Conservation (phyloP, 192 early-diverging fungal species). For the Kickxella alabastrina region DNA sequence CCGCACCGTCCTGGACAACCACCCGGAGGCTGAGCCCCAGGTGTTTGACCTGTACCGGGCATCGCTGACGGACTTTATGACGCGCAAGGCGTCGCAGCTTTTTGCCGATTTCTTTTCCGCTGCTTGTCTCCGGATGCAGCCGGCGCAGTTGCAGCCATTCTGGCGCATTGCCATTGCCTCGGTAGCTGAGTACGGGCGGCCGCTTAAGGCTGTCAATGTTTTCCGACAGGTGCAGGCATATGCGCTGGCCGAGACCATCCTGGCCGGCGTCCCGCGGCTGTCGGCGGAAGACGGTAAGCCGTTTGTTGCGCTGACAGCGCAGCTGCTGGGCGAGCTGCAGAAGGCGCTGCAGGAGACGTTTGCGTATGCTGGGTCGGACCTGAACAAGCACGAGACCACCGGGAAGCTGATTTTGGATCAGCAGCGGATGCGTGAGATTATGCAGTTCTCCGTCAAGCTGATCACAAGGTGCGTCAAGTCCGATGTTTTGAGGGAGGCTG, state of each 20-base stretch:
- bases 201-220: slow-evolving; percentile 55
- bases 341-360: slow-evolving; percentile 19
- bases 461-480: slow-evolving; percentile 8
- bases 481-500: slow-evolving; percentile 8
- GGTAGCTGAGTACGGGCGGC: slow-evolving; percentile 52
- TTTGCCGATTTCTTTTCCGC: slow-evolving; percentile 62
- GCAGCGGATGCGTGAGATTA: slow-evolving; percentile 32
- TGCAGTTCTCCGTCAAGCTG: slow-evolving; percentile 11
- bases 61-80: slow-evolving; percentile 70
- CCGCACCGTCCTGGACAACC: slow-evolving; percentile 53
- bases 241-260: slow-evolving; percentile 23
- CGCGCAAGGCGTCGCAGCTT: slow-evolving; percentile 67
- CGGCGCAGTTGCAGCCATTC: slow-evolving; percentile 50
- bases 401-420: slow-evolving; percentile 20
- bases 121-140: slow-evolving; percentile 8
- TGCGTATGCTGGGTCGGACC: slow-evolving; percentile 13
- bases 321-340: slow-evolving; percentile 15
- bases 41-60: slow-evolving; percentile 52
- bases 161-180: slow-evolving; percentile 61
- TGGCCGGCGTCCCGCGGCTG: slow-evolving; percentile 3
- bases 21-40: slow-evolving; percentile 27
- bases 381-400: slow-evolving; percentile 14
- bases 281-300: slow-evolving; percentile 3
- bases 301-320: not conserved
- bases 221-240: slow-evolving; percentile 66